A percentile compares a stretch with the other conserved stretches of the same genome.
phyloP scores from a whole-genome alignment of 2,329 filamentous ascomycete species.

The Keithomyces neogunnii region DNA sequence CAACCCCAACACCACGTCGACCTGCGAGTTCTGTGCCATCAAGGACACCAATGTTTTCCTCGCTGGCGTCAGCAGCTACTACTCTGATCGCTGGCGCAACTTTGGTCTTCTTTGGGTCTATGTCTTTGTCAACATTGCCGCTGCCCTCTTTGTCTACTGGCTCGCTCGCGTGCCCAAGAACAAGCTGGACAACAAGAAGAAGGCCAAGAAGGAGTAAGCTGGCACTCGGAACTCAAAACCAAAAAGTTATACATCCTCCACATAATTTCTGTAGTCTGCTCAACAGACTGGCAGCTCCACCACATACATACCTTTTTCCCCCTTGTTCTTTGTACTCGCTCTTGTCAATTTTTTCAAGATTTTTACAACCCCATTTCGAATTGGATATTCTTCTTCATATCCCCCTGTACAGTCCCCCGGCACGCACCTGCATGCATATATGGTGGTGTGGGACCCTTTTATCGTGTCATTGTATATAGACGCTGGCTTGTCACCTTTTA shows the following conservation, averaged over 20 bases:
- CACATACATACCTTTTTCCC: too few relatives aligned
- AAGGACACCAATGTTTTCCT: conserved; percentile 44
- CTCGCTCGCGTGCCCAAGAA: conserved; percentile 42
- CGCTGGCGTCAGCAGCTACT: conserved; percentile 38
- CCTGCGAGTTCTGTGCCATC: conserved; percentile 50
- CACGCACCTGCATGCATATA: too few relatives aligned
- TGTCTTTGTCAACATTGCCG: conserved; percentile 49
- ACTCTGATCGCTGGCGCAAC: conserved; percentile 57
- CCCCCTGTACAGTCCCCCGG: too few relatives aligned
- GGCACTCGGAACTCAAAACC: background rate
- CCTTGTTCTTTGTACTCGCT: too few relatives aligned
- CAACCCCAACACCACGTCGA: conserved; percentile 34
- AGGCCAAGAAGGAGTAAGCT: conserved; percentile 19
- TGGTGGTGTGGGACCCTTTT: too few relatives aligned
- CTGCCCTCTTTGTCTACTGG: conserved; percentile 49
- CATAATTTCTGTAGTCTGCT: background rate
- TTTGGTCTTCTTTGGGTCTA: conserved; percentile 56
- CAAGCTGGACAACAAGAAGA: conserved; percentile 25
- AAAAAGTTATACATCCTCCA: background rate
- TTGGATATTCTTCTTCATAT: too few relatives aligned
- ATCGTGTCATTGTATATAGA: too few relatives aligned
- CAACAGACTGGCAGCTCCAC: too few relatives aligned
- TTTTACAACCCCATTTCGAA: too few relatives aligned
- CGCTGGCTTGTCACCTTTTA: too few relatives aligned
- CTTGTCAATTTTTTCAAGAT: too few relatives aligned